Evolutionary conservation across 1,284 basidiomycete species (phyloP), one percentile per base, ranked within the genome.

Genomic region (Ustilago trichophora): DNA sequence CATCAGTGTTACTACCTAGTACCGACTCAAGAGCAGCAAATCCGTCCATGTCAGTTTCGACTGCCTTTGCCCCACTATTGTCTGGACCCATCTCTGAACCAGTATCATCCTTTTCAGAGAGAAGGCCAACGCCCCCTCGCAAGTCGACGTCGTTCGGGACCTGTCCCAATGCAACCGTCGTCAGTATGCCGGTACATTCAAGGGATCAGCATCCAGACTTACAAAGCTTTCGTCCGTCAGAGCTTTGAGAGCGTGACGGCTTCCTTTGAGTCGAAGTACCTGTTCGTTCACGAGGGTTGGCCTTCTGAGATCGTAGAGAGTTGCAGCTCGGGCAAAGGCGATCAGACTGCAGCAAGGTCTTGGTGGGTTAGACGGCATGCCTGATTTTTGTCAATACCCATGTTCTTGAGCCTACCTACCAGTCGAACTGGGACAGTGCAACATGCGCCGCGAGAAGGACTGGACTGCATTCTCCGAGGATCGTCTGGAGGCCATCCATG

Each of bases 111-210:
- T n/a, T n/a, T n/a, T n/a, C n/a, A n/a, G n/a, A n/a, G n/a, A n/a
- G n/a, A 3, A 59, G 26, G 7, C 59, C 66, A 4, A 51, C 11
- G 10, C 66, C 66, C 4, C 59, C 59, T n/a, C 24, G 36, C 21
- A 70, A 45, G 4, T 64, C 34, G n/a, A 70, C 42, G 26, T 70
- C 67, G 47, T 70, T 65, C 3, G 67, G 67, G 4, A 70, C 66
- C 66, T n/a, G 40, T 12, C 4, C 13, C 12, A n/a, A 12, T 16
- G 25, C 15, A 6, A 15, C 31, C n/a, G 13, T n/a, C n/a, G n/a
- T 48, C 31, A 36, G 31, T 11, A 33, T 25, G 6, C 6, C 15
- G 7, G 16, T 13, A 21, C 25, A 4, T 12, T 12, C 27, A 6
- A 1, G 1, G 19, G 15, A 10, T 26, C 34, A 22, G 4, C n/a